These are phyloP conservation scores for Neurospora sp. DNA, from an alignment of 495 filamentous ascomycete genomes.

Conservation along the genomic window DNA sequence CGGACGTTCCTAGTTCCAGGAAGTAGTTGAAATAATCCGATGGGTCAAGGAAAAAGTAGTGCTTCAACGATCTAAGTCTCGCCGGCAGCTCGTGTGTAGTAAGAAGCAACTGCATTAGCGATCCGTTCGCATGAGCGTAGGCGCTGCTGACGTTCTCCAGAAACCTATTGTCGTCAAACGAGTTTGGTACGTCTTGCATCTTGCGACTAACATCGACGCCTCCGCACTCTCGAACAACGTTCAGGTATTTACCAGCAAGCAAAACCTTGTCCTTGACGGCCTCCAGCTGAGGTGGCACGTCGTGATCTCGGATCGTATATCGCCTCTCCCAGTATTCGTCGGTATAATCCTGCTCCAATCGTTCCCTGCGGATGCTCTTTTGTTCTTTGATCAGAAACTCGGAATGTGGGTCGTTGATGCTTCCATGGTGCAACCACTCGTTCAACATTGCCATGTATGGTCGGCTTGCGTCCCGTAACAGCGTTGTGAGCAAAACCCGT, in stretches of 20 bases:
- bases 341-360: constrained; percentile 90
- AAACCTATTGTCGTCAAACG: constrained; percentile 83
- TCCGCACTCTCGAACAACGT: constrained; percentile 93
- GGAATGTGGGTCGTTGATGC: constrained; percentile 85
- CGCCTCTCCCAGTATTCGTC: constrained; percentile 99
- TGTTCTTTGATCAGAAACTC: constrained; percentile 96
- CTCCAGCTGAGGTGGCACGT: constrained; percentile 87
- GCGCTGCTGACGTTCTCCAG: constrained; percentile 91
- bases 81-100: constrained; percentile 87
- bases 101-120: constrained; percentile 80
- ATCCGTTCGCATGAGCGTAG: constrained; percentile 91
- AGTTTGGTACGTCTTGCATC: constrained; percentile 77
- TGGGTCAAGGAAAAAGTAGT: constrained; percentile 97
- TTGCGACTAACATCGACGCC: constrained; percentile 90
- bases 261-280: constrained; percentile 88
- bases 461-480: constrained; percentile 78
- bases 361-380: constrained; percentile 84
- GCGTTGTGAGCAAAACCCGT: constrained; percentile 61
- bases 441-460: constrained; percentile 98
- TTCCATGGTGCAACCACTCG: constrained; percentile 95
- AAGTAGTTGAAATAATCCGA: constrained; percentile 98
- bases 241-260: constrained; percentile 92
- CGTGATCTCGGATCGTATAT: constrained; percentile 84
- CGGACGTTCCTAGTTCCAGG: constrained; percentile 77
- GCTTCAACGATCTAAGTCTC: constrained; percentile 80